Conservation (phyloP, 345 rosid species). For the Erucastrum elatum region DNA sequence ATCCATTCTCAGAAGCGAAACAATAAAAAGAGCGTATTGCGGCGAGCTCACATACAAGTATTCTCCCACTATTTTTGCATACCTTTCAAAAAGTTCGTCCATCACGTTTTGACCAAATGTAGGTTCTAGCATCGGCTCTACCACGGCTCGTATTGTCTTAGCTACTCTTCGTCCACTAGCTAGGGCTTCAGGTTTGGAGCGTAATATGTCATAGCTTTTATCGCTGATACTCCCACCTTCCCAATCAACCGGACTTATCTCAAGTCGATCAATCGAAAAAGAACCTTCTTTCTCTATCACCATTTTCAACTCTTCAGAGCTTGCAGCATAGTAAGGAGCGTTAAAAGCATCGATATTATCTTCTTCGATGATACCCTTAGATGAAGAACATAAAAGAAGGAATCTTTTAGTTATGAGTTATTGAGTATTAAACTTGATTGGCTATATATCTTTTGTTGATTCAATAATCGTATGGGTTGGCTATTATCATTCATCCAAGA, state of each 20-base stretch:
- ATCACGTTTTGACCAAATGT: slow-evolving; percentile 53
- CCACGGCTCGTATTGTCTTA: slow-evolving; percentile 66
- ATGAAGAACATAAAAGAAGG: neutral
- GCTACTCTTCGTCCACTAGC: slow-evolving; percentile 54
- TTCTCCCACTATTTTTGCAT: slow-evolving; percentile 47
- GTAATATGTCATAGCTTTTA: slow-evolving; percentile 12
- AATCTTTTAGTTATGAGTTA: slow-evolving; percentile 8
- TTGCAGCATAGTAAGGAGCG: slow-evolving; percentile 75
- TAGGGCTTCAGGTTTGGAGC: slow-evolving; percentile 1
- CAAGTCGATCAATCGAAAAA: slow-evolving; percentile 51
- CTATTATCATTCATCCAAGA: neutral
- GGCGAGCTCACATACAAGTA: slow-evolving; percentile 41
- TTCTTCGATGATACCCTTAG: slow-evolving; percentile 59
- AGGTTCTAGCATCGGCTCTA: slow-evolving; percentile 62
- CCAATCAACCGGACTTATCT: slow-evolving; percentile 55
- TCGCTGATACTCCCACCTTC: slow-evolving; percentile 46
- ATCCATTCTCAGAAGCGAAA: slow-evolving; percentile 48
- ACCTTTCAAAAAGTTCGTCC: slow-evolving; percentile 54
- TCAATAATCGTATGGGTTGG: neutral
- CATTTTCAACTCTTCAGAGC: slow-evolving; percentile 52
- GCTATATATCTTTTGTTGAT: neutral
- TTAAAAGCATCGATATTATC: slow-evolving; percentile 67
- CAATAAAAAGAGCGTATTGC: slow-evolving; percentile 39
- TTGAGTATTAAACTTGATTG: neutral
- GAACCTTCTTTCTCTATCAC: slow-evolving; percentile 62